Base-by-base conservation (phyloP, 805 yeast species). In the Teunomyces tritomae region DNA sequence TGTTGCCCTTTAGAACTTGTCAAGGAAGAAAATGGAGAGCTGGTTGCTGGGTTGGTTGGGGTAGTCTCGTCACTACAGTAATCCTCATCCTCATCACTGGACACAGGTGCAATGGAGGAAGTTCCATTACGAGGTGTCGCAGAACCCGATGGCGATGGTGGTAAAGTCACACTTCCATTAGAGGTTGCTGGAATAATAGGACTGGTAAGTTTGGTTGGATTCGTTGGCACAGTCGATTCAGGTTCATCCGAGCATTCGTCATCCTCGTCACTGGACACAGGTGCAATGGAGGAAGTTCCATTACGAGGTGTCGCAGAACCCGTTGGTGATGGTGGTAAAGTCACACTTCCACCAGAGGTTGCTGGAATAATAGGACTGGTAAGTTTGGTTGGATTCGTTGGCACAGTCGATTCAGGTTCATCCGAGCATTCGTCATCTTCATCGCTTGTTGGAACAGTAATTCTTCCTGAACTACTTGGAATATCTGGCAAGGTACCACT, bases 61-160 rank as follows among this genome's bases (percentile, higher is more conserved):
- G 28, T 20, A 5, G 39, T 36, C n/a, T 36, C 39, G 17, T 37
- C 40, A 37, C 17, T n/a, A 26, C 40, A 37, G 28, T 37, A 13
- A 10, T 37, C 57, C 28, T 46, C 51, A 8, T 55, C 58, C 26
- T 54, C 57, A 29, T 43, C 47, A 30, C 42, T 47, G 10, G 45
- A 34, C 24, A 42, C 36, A 26, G 45, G 28, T 11, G 52, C 44
- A 28, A 40, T 28, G 13, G 42, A 9, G 28, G 28, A 17, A 3
- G 28, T n/a, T n/a, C 29, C n/a, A 26, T 34, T 34, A n/a, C 16
- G 26, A 34, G n/a, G n/a, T 9, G 16, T 8, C 9, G 11, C 8
- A n/a, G 29, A 37, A 8, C 27, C 13, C 11, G 39, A 35, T 11
- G 40, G 13, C 7, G 10, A 10, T 6, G 40, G 29, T 11, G 40